Base-by-base conservation (phyloP, 306 rosid species). In the Delonix regia region DNA sequence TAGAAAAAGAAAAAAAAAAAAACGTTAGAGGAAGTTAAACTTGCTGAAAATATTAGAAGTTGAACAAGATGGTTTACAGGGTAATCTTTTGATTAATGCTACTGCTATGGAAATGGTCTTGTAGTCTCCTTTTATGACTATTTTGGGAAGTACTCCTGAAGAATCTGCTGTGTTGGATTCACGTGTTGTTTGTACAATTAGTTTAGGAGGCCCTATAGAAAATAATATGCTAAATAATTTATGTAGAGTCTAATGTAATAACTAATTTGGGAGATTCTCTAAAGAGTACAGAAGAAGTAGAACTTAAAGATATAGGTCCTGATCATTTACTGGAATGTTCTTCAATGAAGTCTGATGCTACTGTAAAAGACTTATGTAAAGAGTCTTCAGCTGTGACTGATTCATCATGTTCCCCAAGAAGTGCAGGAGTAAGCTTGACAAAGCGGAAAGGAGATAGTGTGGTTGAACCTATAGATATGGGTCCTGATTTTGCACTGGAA, bases 191-290 rank as follows among this genome's bases (percentile, higher is more conserved):
- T 18, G 69, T 34, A 34, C 47, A 34, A 18, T 33, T 63, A 63
- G 47, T 63, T 63, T 34, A 63, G 47, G 11, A 34, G 47, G 25
- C 16, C 69, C 27, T 8, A 34, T 2, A 34, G 25, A 63, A 34
- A 63, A 63, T 61, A 36, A 68, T 30, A 16, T 15, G 19, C 63
- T 33, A 14, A 84, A 27, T 28, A 66, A 84, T 44, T 64, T 66
- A 53, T 71, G 24, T 34, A 41, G 82, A 48, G 53, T 19, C 69
- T 41, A 39, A 75, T 1, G 27, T 55, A 24, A 51, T 63, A 34
- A 34, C 73, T 38, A 56, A 28, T 45, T 47, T 67, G 67, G 84
- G n/a, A 52, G 77, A 6, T 67, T 41, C 78, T 73, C 42, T 64
- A 30, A 39, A 73, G 33, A 76, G 49, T 80, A 14, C 59, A 38